phyloP scores from a whole-genome alignment of 2,329 filamentous ascomycete species.

The Neophaeococcomyces mojaviensis region DNA sequence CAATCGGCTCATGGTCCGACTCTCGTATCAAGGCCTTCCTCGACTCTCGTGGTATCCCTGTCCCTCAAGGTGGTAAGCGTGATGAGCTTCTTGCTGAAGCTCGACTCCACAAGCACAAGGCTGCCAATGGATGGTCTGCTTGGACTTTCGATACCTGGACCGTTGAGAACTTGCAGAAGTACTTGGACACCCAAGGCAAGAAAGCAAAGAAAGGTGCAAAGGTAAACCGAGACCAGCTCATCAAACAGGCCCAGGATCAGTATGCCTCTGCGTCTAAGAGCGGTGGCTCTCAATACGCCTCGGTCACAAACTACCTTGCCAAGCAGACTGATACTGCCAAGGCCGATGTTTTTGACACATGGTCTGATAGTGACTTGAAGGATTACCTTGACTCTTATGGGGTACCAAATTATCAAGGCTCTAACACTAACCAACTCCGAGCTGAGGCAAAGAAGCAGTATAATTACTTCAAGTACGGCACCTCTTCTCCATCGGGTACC shows the following conservation, averaged over 20 bases:
- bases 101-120: constrained; percentile 65
- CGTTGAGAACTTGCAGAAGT: constrained; percentile 59
- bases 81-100: constrained; percentile 69
- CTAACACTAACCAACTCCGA: constrained; percentile 60
- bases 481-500: constrained; percentile 56
- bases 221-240: constrained; percentile 64
- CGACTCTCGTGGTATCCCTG: constrained; percentile 67
- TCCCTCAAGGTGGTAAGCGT: constrained; percentile 62
- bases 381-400: constrained; percentile 73
- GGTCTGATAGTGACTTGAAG: constrained; percentile 66
- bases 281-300: constrained; percentile 46
- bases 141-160: constrained; percentile 78
- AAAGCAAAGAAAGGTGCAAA: constrained; percentile 56
- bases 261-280: constrained; percentile 42
- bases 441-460: constrained; percentile 65
- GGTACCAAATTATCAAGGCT: constrained; percentile 59
- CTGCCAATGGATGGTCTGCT: constrained; percentile 57
- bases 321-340: constrained; percentile 60
- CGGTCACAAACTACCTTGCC: constrained; percentile 63
- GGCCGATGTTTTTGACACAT: constrained; percentile 60
- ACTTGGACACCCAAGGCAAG: constrained; percentile 40
- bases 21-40: constrained; percentile 71
- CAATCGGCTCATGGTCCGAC: constrained; percentile 60
- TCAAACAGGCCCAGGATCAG: constrained; percentile 46
- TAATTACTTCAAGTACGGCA: constrained; percentile 71